Evolutionary conservation across 768 basidiomycete genomes (phyloP), one percentile per base, ranked within the genome.

Genomic region (Lentinula sp.): DNA sequence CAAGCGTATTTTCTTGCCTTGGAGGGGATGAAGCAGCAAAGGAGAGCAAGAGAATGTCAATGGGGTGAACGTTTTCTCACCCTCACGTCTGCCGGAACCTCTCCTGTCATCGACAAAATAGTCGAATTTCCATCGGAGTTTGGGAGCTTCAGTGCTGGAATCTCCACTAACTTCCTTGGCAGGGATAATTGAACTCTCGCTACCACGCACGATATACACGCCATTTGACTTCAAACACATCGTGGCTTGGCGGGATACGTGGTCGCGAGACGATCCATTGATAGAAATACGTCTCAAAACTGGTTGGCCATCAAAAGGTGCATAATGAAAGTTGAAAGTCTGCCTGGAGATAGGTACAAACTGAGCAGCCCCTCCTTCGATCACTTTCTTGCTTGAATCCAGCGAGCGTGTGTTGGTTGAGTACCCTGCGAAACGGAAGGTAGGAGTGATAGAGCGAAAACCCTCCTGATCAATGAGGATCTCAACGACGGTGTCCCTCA

Each of bases 401-500:
- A 70, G 67, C n/a, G 66, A 64, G 60, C 71, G 68, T 65, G 68
- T 54, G 45, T 70, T 69, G 63, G 72, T 67, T 57, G 74, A 66
- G 66, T 82, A 82, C 9, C 84, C 83, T n/a, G 78, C 73, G 52
- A 86, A 81, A 62, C 75, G 77, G 74, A 93, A 86, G 7, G 73
- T 70, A 18, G 88, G 84, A 28, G 77, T 76, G 6, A 86, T 77
- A 16, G 81, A 78, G 28, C 91, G 83, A 66, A 91, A 91, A 3
- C 90, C 87, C 73, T 93, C 93, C 70, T 94, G 93, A 68, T 93
- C 93, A 28, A 94, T 86, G 70, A 85, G 81, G 37, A 93, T 73
- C 60, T 88, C 83, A 35, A 93, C 70, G 43, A 72, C 73, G 33
- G 78, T 74, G 43, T 77, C 75, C 63, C 79, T 76, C 10, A 90